Evolutionary conservation across 2,329 filamentous ascomycete genomes (phyloP).

Genomic region (Pestalotiopsis sp.): DNA sequence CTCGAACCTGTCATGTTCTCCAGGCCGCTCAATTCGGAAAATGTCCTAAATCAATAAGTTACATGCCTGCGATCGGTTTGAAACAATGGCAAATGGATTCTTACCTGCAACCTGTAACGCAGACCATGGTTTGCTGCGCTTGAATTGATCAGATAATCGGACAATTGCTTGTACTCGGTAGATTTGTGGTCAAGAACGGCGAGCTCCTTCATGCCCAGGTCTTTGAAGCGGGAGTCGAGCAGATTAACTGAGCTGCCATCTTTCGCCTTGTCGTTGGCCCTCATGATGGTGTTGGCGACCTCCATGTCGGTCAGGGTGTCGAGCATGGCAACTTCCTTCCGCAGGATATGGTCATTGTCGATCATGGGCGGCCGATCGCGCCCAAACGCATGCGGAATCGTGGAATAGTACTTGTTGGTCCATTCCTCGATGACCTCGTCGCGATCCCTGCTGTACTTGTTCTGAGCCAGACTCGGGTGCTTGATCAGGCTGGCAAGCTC

Average conservation of each 20-base stretch:
- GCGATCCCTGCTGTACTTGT: conserved; percentile 41
- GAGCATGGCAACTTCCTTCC: conserved; percentile 74
- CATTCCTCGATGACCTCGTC: conserved; percentile 53
- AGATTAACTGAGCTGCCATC: conserved; percentile 54
- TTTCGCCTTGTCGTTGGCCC: conserved; percentile 50
- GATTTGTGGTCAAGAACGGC: conserved; percentile 60
- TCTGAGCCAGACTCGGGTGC: conserved; percentile 46
- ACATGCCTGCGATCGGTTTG: too few species aligned
- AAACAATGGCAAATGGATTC: too few species aligned
- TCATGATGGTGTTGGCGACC: conserved; percentile 76
- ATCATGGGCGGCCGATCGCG: conserved; percentile 73
- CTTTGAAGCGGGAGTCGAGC: conserved; percentile 72
- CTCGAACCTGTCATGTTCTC: conserved; percentile 71
- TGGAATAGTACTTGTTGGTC: conserved; percentile 77
- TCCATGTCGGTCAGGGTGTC: conserved; percentile 84
- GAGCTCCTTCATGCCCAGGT: conserved; percentile 75
- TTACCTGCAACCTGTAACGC: conserved; percentile 56
- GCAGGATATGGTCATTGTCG: conserved; percentile 55
- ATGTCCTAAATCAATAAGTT: conserved; percentile 50
- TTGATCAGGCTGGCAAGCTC: conserved; percentile 68
- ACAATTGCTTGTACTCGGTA: conserved; percentile 65
- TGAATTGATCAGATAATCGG: conserved; percentile 67
- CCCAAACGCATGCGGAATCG: conserved; percentile 81
- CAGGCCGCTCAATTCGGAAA: conserved; percentile 77
- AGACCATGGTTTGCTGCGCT: conserved; percentile 66